phyloP scores from a whole-genome alignment of 257 asterid species.

The Perilla frutescens region DNA sequence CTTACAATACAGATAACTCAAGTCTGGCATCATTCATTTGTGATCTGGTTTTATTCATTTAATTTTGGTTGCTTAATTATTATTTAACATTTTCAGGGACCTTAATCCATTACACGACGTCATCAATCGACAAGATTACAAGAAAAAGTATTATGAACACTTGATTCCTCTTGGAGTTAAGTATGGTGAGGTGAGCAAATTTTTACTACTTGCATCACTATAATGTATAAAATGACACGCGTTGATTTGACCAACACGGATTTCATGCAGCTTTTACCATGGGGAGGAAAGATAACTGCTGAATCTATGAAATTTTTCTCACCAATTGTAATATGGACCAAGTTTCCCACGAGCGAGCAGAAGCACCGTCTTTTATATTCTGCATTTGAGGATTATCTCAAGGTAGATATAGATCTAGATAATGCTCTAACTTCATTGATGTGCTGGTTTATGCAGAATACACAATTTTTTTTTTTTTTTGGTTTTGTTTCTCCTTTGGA shows the following conservation, averaged over 20 bases:
- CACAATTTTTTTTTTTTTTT: neutral
- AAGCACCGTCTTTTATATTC: slow-evolving; percentile 60
- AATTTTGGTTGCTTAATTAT: slow-evolving; percentile 12
- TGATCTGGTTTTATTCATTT: slow-evolving; percentile 5
- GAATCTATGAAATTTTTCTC: slow-evolving; percentile 90
- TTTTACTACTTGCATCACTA: neutral
- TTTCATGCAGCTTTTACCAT: slow-evolving; percentile 94
- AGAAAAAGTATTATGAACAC: slow-evolving; percentile 71
- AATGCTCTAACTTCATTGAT: slow-evolving; percentile 11
- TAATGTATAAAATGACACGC: slow-evolving; percentile 34
- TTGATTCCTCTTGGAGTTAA: slow-evolving; percentile 71
- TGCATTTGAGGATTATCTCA: slow-evolving; percentile 85
- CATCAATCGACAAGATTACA: slow-evolving; percentile 61
- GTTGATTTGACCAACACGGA: slow-evolving; percentile 52
- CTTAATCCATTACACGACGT: slow-evolving; percentile 85
- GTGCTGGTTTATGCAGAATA: slow-evolving; percentile 14
- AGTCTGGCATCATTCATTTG: slow-evolving; percentile 24
- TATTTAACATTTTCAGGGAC: slow-evolving; percentile 61
- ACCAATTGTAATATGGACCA: slow-evolving; percentile 89
- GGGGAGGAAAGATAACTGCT: slow-evolving; percentile 95
- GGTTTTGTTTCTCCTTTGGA: neutral
- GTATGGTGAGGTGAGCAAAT: slow-evolving; percentile 63
- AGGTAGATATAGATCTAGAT: slow-evolving; percentile 53
- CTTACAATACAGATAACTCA: neutral
- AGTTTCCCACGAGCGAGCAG: slow-evolving; percentile 61